These are phyloP conservation scores for Clavispora fructus DNA, from an alignment of 805 yeast species.

Conservation along the genomic window DNA sequence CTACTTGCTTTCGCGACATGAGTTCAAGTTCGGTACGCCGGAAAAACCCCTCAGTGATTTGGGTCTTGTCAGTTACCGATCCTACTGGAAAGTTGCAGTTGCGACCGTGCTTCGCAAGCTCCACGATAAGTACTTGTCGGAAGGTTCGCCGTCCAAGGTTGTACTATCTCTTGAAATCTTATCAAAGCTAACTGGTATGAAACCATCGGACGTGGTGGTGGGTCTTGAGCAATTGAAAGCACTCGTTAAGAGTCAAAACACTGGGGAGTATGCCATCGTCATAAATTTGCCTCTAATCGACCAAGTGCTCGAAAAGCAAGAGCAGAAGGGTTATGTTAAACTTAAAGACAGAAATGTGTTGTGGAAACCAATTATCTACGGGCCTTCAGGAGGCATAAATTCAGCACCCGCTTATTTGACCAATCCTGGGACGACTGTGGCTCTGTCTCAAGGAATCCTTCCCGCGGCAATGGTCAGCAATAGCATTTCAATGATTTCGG, in stretches of 20 bases:
- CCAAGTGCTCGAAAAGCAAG: constrained; percentile 44
- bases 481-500: constrained; percentile 52
- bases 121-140: constrained; percentile 15
- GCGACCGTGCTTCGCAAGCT: constrained; percentile 41
- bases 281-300: constrained; percentile 44
- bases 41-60: constrained; percentile 89
- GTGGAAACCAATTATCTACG: constrained; percentile 82
- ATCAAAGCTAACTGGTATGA: constrained; percentile 76
- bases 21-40: constrained; percentile 83
- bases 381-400: constrained; percentile 82
- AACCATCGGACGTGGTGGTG: constrained; percentile 76
- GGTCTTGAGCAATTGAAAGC: constrained; percentile 76
- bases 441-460: constrained; percentile 1
- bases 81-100: constrained; percentile 74
- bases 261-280: constrained; percentile 47
- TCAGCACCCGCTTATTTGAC: constrained; percentile 42
- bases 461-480: constrained; percentile 26
- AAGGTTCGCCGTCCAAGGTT: neutral
- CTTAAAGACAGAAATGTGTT: constrained; percentile 52
- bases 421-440: constrained; percentile 7
- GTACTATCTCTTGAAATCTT: constrained; percentile 54
- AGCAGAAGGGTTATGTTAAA: constrained; percentile 44
- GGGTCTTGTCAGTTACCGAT: constrained; percentile 80
- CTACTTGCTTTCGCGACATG: constrained; percentile 69
- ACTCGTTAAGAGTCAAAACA: constrained; percentile 42